Percentiles rank a stretch among this genome's conserved stretches.
phyloP scores from a whole-genome alignment of 495 filamentous ascomycete genomes.

The Podospora comata region DNA sequence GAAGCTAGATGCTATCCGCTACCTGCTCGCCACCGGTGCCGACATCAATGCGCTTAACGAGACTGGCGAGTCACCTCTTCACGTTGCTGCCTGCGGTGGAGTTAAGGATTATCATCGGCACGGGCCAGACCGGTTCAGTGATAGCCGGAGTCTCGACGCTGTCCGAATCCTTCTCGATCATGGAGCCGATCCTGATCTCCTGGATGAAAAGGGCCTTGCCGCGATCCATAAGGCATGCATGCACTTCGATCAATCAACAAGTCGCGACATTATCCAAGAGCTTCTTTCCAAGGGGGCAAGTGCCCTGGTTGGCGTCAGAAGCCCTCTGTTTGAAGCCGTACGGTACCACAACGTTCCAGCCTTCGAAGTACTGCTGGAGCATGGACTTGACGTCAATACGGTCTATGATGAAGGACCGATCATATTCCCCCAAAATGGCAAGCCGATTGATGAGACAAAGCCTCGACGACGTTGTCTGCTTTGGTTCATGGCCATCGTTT shows the following conservation, averaged over 20 bases:
- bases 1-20: conserved; percentile 21
- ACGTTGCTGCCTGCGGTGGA: not conserved
- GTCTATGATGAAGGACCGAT: not conserved
- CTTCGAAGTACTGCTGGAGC: not conserved
- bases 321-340: not conserved
- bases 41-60: conserved; percentile 28
- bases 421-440: too few relatives aligned
- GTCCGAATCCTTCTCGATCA: not conserved
- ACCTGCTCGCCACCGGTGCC: conserved; percentile 19
- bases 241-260: too few relatives aligned
- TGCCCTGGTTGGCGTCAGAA: not conserved
- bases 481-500: too few relatives aligned
- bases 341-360: not conserved
- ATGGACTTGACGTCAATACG: not conserved
- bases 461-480: too few relatives aligned
- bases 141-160: not conserved
- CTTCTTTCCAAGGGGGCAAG: not conserved
- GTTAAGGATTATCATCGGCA: too few relatives aligned
- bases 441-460: too few relatives aligned
- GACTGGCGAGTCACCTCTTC: conserved; percentile 15
- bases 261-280: not conserved
- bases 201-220: not conserved
- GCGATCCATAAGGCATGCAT: not conserved
- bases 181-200: not conserved
- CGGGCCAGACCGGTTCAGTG: not conserved